Conservation (phyloP, 495 filamentous ascomycete genomes). For the Penicillium taxi region DNA sequence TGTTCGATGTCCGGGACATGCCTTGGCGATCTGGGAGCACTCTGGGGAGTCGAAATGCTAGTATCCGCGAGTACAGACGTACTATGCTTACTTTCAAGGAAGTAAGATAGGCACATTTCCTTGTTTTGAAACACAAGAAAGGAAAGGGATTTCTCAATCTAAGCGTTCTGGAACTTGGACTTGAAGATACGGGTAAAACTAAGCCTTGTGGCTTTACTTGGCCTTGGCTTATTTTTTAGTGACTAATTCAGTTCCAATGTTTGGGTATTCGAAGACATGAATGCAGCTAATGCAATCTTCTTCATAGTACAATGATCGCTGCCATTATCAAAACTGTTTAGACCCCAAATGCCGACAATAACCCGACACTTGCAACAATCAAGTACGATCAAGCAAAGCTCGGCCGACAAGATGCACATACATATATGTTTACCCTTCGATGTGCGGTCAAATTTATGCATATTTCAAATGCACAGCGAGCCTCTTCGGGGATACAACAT, state of each 20-base stretch:
- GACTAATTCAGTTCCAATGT: neutral
- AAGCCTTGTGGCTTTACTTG: slow-evolving; percentile 35
- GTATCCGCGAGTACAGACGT: slow-evolving; percentile 24
- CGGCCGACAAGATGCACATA: slow-evolving; percentile 7
- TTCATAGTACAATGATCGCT: slow-evolving; percentile 23
- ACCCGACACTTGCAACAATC: slow-evolving; percentile 22
- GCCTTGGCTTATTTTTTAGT: slow-evolving; percentile 41
- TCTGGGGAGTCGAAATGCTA: slow-evolving; percentile 26
- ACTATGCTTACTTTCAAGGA: slow-evolving; percentile 34
- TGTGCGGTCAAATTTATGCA: slow-evolving; percentile 4
- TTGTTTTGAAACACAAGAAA: neutral
- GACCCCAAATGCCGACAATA: slow-evolving; percentile 14
- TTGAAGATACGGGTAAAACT: slow-evolving; percentile 37
- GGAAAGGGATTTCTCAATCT: slow-evolving; percentile 34
- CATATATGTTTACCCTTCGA: slow-evolving; percentile 11
- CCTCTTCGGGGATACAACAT: slow-evolving; percentile 9
- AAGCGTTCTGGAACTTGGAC: slow-evolving; percentile 39
- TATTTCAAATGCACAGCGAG: slow-evolving; percentile 2
- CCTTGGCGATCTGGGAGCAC: slow-evolving; percentile 32
- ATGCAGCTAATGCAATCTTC: neutral
- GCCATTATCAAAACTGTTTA: slow-evolving; percentile 26
- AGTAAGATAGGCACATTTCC: slow-evolving; percentile 17
- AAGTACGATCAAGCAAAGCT: slow-evolving; percentile 11
- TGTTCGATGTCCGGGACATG: slow-evolving; percentile 30
- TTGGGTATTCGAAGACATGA: neutral